Evolutionary conservation across 1,284 basidiomycete species (phyloP), one percentile per base, ranked within the genome.

Genomic region (Irpex sp.): DNA sequence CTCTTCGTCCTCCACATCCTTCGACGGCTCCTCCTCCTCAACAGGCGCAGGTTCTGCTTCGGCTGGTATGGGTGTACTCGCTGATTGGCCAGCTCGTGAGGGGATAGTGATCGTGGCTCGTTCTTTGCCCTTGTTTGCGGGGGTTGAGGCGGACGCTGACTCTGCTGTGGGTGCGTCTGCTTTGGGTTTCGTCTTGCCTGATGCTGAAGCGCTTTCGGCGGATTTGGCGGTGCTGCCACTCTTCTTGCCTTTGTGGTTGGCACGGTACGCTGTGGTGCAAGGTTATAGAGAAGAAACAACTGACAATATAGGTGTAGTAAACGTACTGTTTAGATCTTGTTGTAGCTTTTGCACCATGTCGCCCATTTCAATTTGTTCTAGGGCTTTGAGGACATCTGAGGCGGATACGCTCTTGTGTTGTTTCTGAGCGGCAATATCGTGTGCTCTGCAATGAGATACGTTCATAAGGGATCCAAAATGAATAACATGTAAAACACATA

Each of bases 331-430:
- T 5, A 96, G 81, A 69, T 96, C 92, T 0, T 75, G 77, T 65
- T 91, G 88, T 5, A 95, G 76, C 21, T 80, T 75, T 36, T 84
- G 83, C 1, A 88, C 81, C 55, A 94, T 78, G 65, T 93, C 90
- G 4, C 86, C 85, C 66, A 96, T 89, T 65, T 94, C 91, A 54
- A 94, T 80, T 56, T 87, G 78, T 67, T 91, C 90, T 4, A 95
- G 81, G 0, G 93, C 94, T 69, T 90, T 92, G 63, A 96, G 81
- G 0, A 97, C 92, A 71, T 96, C 94, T 0, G 90, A 86, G 0
- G 93, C 92, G 2, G 89, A 89, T 58, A 96, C 91, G 64, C 88
- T 90, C 73, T 95, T 96, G 72, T 93, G 92, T 61, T 91, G 89
- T 64, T 93, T 90, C 5, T 85, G 85, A 16, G 82, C 75, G 0